These are phyloP conservation scores for Solanum paucissectum DNA, from an alignment of 257 asterid species.

Conservation along the genomic window DNA sequence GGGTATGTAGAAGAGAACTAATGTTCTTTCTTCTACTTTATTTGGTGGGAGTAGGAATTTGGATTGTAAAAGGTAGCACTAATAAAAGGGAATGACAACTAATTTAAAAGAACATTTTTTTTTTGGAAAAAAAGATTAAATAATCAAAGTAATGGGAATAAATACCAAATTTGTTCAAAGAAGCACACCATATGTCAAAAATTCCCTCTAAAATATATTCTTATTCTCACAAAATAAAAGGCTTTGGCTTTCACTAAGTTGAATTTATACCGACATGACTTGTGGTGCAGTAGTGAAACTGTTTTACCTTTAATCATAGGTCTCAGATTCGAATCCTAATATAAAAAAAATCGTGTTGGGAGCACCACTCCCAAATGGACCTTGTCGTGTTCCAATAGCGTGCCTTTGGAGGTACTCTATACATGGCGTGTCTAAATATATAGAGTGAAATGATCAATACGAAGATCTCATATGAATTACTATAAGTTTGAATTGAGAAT, in stretches of 20 bases:
- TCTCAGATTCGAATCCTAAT: accelerated
- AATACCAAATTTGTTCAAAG: constrained; percentile 11
- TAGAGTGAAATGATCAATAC: neutral
- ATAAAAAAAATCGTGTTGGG: too few relatives aligned
- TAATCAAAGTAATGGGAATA: constrained; percentile 16
- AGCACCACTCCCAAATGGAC: accelerated
- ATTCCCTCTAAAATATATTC: constrained; percentile 7
- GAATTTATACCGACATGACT: neutral
- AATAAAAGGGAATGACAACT: constrained; percentile 1
- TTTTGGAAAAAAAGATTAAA: neutral
- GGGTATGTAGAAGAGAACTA: neutral
- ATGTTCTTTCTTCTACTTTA: neutral
- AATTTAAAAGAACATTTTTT: neutral
- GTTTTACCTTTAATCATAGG: too few relatives aligned
- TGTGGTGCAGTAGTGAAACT: too few relatives aligned
- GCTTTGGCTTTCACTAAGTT: neutral
- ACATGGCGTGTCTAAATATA: too few relatives aligned
- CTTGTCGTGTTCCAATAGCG: too few relatives aligned
- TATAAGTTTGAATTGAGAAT: neutral
- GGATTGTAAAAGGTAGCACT: neutral
- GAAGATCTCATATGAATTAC: neutral
- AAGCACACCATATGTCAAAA: neutral
- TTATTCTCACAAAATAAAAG: constrained; percentile 1
- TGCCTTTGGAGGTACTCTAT: neutral
- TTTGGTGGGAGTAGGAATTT: constrained; percentile 19